A percentile compares a stretch with the other conserved stretches of the same genome.
These are phyloP conservation scores for Daldinia decipiens DNA, from an alignment of 495 filamentous ascomycete genomes.

Conservation along the genomic window DNA sequence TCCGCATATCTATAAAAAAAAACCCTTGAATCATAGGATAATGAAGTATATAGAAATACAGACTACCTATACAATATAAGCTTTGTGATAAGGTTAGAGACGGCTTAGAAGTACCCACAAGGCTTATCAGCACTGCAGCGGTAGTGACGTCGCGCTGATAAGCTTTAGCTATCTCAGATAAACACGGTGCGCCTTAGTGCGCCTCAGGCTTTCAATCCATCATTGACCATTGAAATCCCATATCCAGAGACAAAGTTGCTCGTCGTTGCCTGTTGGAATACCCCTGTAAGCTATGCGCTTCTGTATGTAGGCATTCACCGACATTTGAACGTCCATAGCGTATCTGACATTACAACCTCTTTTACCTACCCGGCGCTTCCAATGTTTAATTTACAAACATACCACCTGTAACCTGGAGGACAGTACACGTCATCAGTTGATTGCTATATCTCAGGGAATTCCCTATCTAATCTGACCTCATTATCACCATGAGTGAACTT, in stretches of 20 bases:
- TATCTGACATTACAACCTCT: slow-evolving; percentile 9
- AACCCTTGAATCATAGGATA: too few relatives aligned
- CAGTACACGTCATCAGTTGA: neutral
- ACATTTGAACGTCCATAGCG: slow-evolving; percentile 5
- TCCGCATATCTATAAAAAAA: too few relatives aligned
- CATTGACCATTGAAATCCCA: slow-evolving; percentile 10
- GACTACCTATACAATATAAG: slow-evolving; percentile 4
- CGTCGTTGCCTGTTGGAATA: slow-evolving; percentile 13
- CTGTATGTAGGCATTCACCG: slow-evolving; percentile 12
- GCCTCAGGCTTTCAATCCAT: slow-evolving; percentile 16
- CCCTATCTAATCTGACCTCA: slow-evolving; percentile 2
- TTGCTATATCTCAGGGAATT: neutral
- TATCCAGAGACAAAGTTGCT: neutral
- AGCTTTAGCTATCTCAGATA: slow-evolving; percentile 9
- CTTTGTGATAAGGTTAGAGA: neutral
- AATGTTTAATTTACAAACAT: slow-evolving; percentile 1
- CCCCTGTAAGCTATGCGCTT: slow-evolving; percentile 1
- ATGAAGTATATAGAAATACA: neutral
- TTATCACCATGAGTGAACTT: slow-evolving; percentile 51
- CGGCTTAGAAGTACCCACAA: slow-evolving; percentile 15
- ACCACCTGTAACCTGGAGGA: neutral
- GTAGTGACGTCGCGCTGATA: slow-evolving; percentile 40
- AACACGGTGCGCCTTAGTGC: slow-evolving; percentile 24
- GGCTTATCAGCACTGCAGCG: slow-evolving; percentile 22
- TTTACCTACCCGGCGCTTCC: slow-evolving; percentile 9